These are phyloP conservation scores for Agroathelia rolfsii DNA, from an alignment of 1,284 basidiomycete genomes.

Conservation along the genomic window DNA sequence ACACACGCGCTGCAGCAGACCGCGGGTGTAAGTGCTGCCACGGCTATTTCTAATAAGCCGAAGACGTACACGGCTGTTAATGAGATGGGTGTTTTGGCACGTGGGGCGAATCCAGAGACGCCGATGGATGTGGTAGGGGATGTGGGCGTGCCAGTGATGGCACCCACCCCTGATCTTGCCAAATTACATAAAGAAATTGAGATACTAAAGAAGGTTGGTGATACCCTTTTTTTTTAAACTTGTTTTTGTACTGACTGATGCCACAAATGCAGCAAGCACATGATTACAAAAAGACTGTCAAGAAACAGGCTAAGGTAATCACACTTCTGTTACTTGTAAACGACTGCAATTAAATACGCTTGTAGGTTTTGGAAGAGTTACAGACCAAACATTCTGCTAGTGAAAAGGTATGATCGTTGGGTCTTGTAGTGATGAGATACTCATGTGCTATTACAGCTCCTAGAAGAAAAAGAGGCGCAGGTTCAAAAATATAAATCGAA, in stretches of 20 bases:
- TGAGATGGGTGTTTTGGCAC: too few relatives aligned
- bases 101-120: too few relatives aligned
- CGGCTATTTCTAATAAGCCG: too few relatives aligned
- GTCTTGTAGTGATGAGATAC: background rate
- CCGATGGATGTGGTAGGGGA: too few relatives aligned
- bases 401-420: constrained; percentile 21
- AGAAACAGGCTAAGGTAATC: constrained; percentile 49
- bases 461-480: constrained; percentile 38
- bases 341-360: constrained; percentile 4
- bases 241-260: constrained; percentile 18
- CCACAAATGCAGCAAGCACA: constrained; percentile 27
- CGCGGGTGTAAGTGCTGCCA: too few relatives aligned
- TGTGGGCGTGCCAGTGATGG: too few relatives aligned
- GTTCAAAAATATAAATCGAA: constrained; percentile 36
- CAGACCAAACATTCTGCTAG: constrained; percentile 28
- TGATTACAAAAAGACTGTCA: constrained; percentile 39
- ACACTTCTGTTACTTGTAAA: background rate
- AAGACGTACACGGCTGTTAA: too few relatives aligned
- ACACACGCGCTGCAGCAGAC: too few relatives aligned
- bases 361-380: constrained; percentile 40
- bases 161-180: constrained; percentile 24
- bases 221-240: constrained; percentile 9
- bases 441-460: constrained; percentile 3
- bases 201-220: constrained; percentile 38
- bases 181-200: constrained; percentile 33